Evolutionary conservation across 2,329 filamentous ascomycete genomes (phyloP), one percentile per base, ranked within the genome.

Genomic region (Aspergillus quadricinctus): DNA sequence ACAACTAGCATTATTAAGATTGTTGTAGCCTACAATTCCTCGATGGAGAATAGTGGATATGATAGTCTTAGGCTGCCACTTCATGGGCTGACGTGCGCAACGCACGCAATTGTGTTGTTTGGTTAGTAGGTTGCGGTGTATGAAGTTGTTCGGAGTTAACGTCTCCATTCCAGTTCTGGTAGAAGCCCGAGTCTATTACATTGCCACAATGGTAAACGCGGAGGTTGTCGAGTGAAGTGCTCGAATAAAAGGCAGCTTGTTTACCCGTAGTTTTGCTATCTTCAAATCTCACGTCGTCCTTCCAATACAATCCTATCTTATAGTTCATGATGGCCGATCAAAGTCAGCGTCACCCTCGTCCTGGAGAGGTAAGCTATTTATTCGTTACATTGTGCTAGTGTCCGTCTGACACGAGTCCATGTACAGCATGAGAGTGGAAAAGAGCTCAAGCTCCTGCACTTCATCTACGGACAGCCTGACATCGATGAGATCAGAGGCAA

Each of bases 381-480:
- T 17, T 37, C 31, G 5, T 14, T 17, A 7, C 31, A 37, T 37
- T 37, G 31, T 17, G 14, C 31, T 37, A 37, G 5, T 37, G 31
- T 7, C 5, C 31, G 14, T 3, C 31, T 37, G 14, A 37, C 31
- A 14, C 14, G 5, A 23, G 4, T 25, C 28, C 2, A 31, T 5
- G 5, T 29, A 48, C 45, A 70, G 69, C 57, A 57, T 19, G 83
- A 90, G 62, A 88, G 91, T 69, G 88, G 88, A 19, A 83, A 88
- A 23, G 89, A 93, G 68, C 83, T 88, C 56, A 85, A 89, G 64
- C 80, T 93, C 4, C 77, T 92, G 4, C 83, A 88, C 60, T 90
- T 83, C 68, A 77, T 93, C 54, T 88, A 87, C 70, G 75, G 72
- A 53, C 83, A 84, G 40, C 78, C 83, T 1, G 78, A 87, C 57